Base-by-base conservation (phyloP, 331 rosid genomes). In the Acacia concinna region DNA sequence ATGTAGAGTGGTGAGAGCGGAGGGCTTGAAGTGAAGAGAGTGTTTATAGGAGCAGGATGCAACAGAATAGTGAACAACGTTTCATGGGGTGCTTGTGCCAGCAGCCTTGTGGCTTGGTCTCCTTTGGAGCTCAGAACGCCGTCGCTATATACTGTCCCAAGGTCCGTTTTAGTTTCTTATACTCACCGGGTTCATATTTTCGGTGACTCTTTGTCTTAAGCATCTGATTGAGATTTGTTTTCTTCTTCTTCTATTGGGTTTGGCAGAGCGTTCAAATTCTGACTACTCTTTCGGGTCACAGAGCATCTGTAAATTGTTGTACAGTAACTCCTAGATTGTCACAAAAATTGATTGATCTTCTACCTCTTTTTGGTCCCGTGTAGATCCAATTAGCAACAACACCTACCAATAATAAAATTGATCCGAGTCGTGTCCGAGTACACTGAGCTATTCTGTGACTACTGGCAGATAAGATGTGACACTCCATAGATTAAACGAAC, bases 41-140 rank as follows among this genome's bases (percentile, higher is more conserved):
- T 86, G 47, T 96, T 96, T 56, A 86, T 93, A 38, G 99, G 98
- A 83, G 96, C 97, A 41, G 98, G 97, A 7, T 96, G 99, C 81
- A 96, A 96, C 89, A 85, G 97, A 79, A 78, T 93, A 75, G 98
- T 93, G 54, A 93, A 93, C 89, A 95, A 95, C 83, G 94, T 91
- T 27, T 91, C 98, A 0, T 95, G 94, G 94, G 98, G 98, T 13
- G 98, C 98, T 64, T 95, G n/a, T n/a, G n/a, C n/a, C n/a, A n/a
- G n/a, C n/a, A n/a, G n/a, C n/a, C n/a, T n/a, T n/a, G 86, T 78
- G 94, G 91, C 80, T 87, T 95, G 4, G 89, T 91, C 32, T 88
- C 99, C n/a, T 95, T 93, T 73, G 98, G 98, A 27, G 90, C 98
- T 76, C 93, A 93, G 74, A 93, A 95, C 89, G 97, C 97, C 64